Conservation (phyloP, 108 stramenopile genomes). For the Epithemia pelagica region DNA sequence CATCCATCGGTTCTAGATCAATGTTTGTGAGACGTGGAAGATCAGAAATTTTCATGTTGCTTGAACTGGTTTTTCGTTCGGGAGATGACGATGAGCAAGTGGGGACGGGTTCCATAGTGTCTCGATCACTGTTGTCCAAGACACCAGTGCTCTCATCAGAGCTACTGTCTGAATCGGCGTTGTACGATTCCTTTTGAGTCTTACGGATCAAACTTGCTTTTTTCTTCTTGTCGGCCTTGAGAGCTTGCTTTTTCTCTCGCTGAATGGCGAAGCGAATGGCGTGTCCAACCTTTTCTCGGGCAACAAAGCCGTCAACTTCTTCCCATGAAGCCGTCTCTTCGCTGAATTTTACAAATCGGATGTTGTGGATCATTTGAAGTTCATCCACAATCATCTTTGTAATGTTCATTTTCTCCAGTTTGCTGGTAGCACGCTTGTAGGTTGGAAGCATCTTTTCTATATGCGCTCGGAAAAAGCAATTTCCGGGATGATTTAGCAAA, state of each 20-base stretch:
- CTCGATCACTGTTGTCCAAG: neutral
- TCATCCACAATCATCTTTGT: constrained; percentile 31
- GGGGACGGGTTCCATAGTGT: neutral
- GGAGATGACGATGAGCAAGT: neutral
- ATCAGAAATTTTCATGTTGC: neutral
- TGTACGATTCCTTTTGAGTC: neutral
- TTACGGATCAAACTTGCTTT: neutral
- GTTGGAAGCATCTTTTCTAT: constrained; percentile 4
- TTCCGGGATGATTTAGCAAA: constrained; percentile 25
- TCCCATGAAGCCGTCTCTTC: constrained; percentile 16
- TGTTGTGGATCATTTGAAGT: constrained; percentile 9
- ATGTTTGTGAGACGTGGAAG: neutral
- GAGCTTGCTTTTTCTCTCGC: neutral
- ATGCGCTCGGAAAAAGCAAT: constrained; percentile 17
- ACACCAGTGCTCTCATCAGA: neutral
- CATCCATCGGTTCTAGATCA: neutral
- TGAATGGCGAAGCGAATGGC: constrained; percentile 28
- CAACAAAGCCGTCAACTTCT: constrained; percentile 30
- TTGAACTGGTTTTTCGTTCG: too few relatives aligned
- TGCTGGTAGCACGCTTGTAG: constrained; percentile 25
- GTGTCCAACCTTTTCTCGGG: constrained; percentile 42
- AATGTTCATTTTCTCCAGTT: constrained; percentile 42
- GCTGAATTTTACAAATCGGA: constrained; percentile 25
- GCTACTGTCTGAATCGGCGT: neutral
- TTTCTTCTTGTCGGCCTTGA: neutral